These are phyloP conservation scores for Citrus inodora DNA, from an alignment of 345 rosid species.

Conservation along the genomic window DNA sequence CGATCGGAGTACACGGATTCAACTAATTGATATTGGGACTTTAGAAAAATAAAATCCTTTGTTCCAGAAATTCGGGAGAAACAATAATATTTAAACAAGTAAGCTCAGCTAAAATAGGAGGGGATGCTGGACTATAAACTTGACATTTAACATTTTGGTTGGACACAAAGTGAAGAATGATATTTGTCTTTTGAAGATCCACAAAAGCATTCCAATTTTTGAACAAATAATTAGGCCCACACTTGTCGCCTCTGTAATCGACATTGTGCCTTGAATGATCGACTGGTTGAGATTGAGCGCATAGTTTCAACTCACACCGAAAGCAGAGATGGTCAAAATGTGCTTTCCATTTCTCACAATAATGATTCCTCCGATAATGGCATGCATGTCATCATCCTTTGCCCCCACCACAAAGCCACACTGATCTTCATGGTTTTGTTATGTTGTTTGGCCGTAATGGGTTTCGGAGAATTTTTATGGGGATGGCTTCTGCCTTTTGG, in stretches of 20 bases:
- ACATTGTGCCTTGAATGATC: not conserved
- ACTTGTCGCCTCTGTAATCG: not conserved
- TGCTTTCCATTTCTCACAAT: constrained; percentile 26
- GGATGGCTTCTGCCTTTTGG: too few relatives aligned
- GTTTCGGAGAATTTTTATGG: too few relatives aligned
- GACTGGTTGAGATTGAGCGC: not conserved
- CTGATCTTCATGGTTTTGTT: not conserved
- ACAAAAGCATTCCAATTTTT: not conserved
- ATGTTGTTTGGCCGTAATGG: not conserved
- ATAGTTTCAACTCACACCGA: constrained; percentile 24
- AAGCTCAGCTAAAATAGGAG: not conserved
- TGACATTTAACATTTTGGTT: not conserved
- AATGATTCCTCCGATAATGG: constrained; percentile 28
- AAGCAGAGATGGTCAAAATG: constrained; percentile 32
- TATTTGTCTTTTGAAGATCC: not conserved
- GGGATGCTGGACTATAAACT: not conserved
- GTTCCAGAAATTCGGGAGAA: not conserved
- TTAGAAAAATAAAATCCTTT: too few relatives aligned
- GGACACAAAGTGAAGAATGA: not conserved
- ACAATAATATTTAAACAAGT: not conserved
- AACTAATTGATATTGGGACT: not conserved
- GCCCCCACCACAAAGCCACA: not conserved
- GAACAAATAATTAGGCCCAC: not conserved
- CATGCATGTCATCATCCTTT: constrained; percentile 28
- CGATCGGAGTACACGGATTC: not conserved